Conservation (phyloP, 306 rosid genomes). For the Citrullus colocynthis region DNA sequence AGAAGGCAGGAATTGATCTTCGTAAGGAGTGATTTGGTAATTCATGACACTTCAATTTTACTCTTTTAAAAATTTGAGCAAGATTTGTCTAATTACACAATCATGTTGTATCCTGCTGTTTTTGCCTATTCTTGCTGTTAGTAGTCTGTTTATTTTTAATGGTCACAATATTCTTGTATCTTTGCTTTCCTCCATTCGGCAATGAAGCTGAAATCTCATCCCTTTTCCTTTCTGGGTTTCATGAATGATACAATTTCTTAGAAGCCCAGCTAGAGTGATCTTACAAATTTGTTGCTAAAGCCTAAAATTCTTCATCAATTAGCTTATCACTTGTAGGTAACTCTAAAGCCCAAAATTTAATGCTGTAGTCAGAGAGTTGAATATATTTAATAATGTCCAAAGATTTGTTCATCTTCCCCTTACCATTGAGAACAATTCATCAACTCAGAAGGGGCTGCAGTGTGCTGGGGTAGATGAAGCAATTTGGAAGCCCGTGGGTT, state of each 20-base stretch:
- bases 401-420: neutral
- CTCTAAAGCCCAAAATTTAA: neutral
- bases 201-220: neutral
- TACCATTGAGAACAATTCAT: neutral
- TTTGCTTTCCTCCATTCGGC: neutral
- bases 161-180: neutral
- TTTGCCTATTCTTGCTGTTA: neutral
- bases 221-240: neutral
- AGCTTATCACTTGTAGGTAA: neutral
- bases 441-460: neutral
- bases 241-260: neutral
- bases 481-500: neutral
- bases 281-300: too few species aligned
- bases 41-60: neutral
- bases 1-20: constrained; percentile 92
- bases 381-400: neutral
- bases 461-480: neutral
- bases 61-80: neutral
- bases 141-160: neutral
- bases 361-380: neutral
- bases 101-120: constrained; percentile 1
- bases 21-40: constrained; percentile 37
- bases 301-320: neutral
- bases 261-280: neutral
- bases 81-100: neutral